Evolutionary conservation across 495 filamentous ascomycete species (phyloP).

Genomic region (Xylaria nigripes): DNA sequence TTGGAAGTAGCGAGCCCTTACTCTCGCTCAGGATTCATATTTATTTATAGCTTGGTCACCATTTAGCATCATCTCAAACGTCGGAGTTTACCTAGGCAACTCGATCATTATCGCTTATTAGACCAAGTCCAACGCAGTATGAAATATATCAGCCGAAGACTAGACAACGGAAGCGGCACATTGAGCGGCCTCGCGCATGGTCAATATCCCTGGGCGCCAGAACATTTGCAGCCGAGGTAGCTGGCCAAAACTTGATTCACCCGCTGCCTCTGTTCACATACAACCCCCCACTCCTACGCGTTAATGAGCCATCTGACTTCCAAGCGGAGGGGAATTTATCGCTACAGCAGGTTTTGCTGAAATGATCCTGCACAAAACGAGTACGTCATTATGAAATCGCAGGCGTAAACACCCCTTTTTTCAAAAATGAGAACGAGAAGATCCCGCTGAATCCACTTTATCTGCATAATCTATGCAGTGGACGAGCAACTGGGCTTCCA

Average conservation of each 20-base stretch:
- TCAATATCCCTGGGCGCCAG: conserved; percentile 36
- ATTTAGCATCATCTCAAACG: conserved; percentile 28
- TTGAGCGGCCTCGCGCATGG: conserved; percentile 45
- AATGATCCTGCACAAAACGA: conserved; percentile 21
- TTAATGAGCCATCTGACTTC: conserved; percentile 16
- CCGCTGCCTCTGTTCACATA: background rate
- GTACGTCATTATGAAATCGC: background rate
- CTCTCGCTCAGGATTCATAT: conserved; percentile 42
- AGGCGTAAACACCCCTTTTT: background rate
- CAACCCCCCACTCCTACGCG: conserved; percentile 4
- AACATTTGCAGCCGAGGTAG: conserved; percentile 24
- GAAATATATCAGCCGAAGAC: conserved; percentile 32
- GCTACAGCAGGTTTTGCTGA: conserved; percentile 24
- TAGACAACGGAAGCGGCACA: conserved; percentile 38
- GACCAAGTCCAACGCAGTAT: conserved; percentile 22
- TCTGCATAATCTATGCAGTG: too few relatives aligned
- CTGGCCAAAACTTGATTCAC: background rate
- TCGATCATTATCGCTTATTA: conserved; percentile 17
- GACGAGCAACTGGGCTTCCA: too few relatives aligned
- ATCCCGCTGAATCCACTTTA: too few relatives aligned
- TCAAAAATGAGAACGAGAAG: too few relatives aligned
- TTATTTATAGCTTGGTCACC: conserved; percentile 33
- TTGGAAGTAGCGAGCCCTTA: conserved; percentile 39
- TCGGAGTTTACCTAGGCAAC: conserved; percentile 32
- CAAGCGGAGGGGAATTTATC: conserved; percentile 32